Base-by-base conservation (phyloP, 2,329 filamentous ascomycete genomes). In the Xylariales sp. region DNA sequence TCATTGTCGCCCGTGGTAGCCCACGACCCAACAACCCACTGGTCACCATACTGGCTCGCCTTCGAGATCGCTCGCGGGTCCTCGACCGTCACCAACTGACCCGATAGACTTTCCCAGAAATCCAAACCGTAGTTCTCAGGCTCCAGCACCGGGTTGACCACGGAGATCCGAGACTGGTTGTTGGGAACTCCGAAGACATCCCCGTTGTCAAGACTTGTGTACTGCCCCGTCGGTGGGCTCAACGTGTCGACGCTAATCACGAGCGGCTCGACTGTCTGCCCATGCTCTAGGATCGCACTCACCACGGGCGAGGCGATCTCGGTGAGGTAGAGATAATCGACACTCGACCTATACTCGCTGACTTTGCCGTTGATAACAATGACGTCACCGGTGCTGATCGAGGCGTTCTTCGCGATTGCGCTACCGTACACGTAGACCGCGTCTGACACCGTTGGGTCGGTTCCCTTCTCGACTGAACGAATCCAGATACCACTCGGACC, bases 81-180 rank as follows among this genome's bases (percentile, higher is more conserved):
- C 49, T 69, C 69, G 34, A 87, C 64, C 1, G 77, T 84, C 11
- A 88, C 82, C 6, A 86, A 66, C 60, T 86, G 80, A 20, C 82
- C 84, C 40, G 67, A 69, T 44, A 87, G 61, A 47, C 75, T 81
- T 69, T 87, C 80, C 84, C 83, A 87, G 55, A 86, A 88, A 58
- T 87, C 84, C 21, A 87, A 65, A 3, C 83, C 84, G 53, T 81
- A 87, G 31, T 66, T 62, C 16, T 64, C 62, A 2, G 82, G 82
- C 46, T 82, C 59, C 28, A 87, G 69, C 11, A 65, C 63, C 0
- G 82, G 82, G 56, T 87, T 86, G 24, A 57, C 64, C 5, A 59
- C 64, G 2, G 80, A 82, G 28, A 87, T 55, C 49, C 71, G 70
- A 46, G 66, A 73, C 28, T 66, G 64, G 46, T 78, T 82, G 54